These are phyloP conservation scores for Suhomyces coccinellae DNA, from an alignment of 1,139 yeast genomes.

Conservation along the genomic window DNA sequence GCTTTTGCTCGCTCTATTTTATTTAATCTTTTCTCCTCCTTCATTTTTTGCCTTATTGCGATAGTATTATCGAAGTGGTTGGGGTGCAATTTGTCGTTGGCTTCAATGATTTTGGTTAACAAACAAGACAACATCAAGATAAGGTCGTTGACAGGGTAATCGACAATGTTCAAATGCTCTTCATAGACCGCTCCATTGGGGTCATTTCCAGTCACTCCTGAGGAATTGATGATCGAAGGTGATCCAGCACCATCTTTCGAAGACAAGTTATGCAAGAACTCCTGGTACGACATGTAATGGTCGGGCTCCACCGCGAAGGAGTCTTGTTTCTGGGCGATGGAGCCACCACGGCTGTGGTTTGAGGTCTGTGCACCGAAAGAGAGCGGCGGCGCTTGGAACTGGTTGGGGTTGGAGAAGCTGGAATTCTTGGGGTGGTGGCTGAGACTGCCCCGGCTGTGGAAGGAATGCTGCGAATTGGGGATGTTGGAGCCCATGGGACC, in stretches of 20 bases:
- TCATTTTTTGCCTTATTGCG: constrained; percentile 46
- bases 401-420: neutral
- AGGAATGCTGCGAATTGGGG: constrained; percentile 1
- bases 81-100: constrained; percentile 85
- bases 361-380: neutral
- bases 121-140: constrained; percentile 82
- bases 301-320: constrained; percentile 33
- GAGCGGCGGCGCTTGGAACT: neutral
- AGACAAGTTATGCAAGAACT: constrained; percentile 38
- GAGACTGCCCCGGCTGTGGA: constrained; percentile 4
- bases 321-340: constrained; percentile 1
- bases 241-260: constrained; percentile 22
- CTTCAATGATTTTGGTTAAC: constrained; percentile 81
- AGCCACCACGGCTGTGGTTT: neutral
- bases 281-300: constrained; percentile 47
- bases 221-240: constrained; percentile 4
- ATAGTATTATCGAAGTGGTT: constrained; percentile 60
- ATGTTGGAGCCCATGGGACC: constrained; percentile 8
- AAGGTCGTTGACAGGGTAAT: constrained; percentile 78
- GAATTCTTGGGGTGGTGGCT: constrained; percentile 4
- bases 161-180: constrained; percentile 75
- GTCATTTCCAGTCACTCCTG: neutral
- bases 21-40: constrained; percentile 36
- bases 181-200: constrained; percentile 23
- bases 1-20: constrained; percentile 22